phyloP scores from a whole-genome alignment of 2,329 filamentous ascomycete genomes.

The Ramularia collo-cygni region DNA sequence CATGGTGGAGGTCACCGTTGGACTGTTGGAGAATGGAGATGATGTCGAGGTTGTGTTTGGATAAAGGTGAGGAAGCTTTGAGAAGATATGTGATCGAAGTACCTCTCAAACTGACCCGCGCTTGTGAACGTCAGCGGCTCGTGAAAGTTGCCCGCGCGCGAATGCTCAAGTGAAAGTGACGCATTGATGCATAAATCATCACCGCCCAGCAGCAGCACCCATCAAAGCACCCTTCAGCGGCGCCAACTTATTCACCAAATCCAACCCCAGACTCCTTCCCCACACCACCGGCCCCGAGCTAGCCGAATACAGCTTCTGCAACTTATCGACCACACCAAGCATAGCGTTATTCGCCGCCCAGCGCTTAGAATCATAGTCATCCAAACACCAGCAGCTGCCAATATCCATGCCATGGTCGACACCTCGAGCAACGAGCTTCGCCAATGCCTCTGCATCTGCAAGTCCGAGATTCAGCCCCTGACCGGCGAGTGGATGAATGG shows the following conservation, averaged over 20 bases:
- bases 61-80: no score
- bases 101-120: no score
- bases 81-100: no score
- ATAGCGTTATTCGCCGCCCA: constrained; percentile 75
- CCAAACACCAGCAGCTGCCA: constrained; percentile 68
- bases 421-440: constrained; percentile 66
- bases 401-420: constrained; percentile 82
- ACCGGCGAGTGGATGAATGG: constrained; percentile 86
- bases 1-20: no score
- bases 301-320: constrained; percentile 87
- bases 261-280: constrained; percentile 68
- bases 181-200: no score
- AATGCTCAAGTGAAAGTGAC: no score
- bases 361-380: constrained; percentile 71
- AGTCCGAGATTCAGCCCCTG: constrained; percentile 93
- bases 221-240: constrained; percentile 82
- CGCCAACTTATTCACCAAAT: constrained; percentile 65
- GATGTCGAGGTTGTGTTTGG: no score
- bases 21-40: no score
- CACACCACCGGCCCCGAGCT: constrained; percentile 72
- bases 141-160: no score
- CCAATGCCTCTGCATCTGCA: constrained; percentile 75
- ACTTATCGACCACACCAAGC: constrained; percentile 75
- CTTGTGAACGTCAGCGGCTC: no score
- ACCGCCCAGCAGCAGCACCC: constrained; percentile 49